Base-by-base conservation (phyloP, 2,329 filamentous ascomycete species). In the Monosporascus sp. region DNA sequence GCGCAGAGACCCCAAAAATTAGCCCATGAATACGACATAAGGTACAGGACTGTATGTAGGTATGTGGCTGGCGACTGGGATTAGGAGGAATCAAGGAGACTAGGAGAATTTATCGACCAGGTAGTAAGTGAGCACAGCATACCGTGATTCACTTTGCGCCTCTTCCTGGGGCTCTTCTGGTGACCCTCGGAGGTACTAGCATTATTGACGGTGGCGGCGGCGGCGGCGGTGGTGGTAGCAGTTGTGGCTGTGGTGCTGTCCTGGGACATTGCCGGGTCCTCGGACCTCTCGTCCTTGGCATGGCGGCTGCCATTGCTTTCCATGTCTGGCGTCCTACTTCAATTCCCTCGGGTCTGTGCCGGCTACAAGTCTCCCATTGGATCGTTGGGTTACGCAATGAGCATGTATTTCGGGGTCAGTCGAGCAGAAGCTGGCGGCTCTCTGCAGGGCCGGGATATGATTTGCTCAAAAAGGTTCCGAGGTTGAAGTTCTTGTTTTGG, bases 81-180 rank as follows among this genome's bases (percentile, higher is more conserved):
- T 45, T 48, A 52, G 44, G 43, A 53, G 37, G 55, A 50, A 47
- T 56, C 51, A 52, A 56, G 56, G 51, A 46, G 54, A 49, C 50
- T 55, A 59, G 56, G 54, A 59, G 59, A 62, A 61, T 64, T 58
- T 46, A 26, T 46, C 16, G 24, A 31, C 22, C 24, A 46, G 43
- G 22, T 50, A 49, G 53, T 57, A 56, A 36, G 49, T 27, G 56
- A 56, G 60, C 61, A 66, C 54, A 62, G 73, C 85, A 76, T 83
- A 92, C 89, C 89, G 76, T 93, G 89, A 77, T 91, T 92, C 63
- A 93, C 89, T 77, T 93, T 93, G 78, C 89, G 87, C 75, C 89
- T 82, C 80, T 91, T 92, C 77, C 90, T 92, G 48, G 87, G 85
- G 69, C 84, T 88, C 71, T 81, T 46, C 14, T 46, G 43, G 14